These are phyloP conservation scores for Nemania serpens DNA, from an alignment of 2,329 filamentous ascomycete species.

Conservation along the genomic window DNA sequence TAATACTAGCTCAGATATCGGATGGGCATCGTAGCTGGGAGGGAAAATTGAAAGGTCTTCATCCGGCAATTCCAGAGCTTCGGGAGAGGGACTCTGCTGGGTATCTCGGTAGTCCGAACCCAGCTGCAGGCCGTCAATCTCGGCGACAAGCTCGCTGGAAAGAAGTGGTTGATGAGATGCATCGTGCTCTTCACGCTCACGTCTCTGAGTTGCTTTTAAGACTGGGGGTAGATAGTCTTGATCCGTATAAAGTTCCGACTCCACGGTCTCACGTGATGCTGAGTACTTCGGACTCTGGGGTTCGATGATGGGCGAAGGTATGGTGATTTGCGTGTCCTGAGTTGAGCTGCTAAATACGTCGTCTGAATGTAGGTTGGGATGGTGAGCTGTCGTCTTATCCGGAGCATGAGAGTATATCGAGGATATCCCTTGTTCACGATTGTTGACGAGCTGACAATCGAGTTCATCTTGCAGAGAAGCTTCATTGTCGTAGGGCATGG, in stretches of 20 bases:
- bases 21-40: neutral
- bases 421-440: neutral
- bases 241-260: neutral
- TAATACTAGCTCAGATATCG: neutral
- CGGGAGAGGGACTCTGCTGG: constrained; percentile 21
- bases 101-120: neutral
- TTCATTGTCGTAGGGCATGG: neutral
- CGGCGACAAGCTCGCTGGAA: neutral
- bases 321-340: neutral
- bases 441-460: constrained; percentile 1
- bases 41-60: constrained; percentile 4
- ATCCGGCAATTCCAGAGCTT: constrained; percentile 7
- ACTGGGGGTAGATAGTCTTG: neutral
- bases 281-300: neutral
- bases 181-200: neutral
- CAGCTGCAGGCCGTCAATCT: constrained; percentile 9
- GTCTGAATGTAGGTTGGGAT: neutral
- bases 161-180: neutral
- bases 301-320: neutral
- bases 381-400: neutral
- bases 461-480: constrained; percentile 3
- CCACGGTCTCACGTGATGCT: neutral
- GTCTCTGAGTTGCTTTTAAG: neutral
- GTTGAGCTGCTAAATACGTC: neutral
- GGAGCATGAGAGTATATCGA: neutral